Base-by-base conservation (phyloP, 164 flowering plant species). In the Akebia trifoliata region DNA sequence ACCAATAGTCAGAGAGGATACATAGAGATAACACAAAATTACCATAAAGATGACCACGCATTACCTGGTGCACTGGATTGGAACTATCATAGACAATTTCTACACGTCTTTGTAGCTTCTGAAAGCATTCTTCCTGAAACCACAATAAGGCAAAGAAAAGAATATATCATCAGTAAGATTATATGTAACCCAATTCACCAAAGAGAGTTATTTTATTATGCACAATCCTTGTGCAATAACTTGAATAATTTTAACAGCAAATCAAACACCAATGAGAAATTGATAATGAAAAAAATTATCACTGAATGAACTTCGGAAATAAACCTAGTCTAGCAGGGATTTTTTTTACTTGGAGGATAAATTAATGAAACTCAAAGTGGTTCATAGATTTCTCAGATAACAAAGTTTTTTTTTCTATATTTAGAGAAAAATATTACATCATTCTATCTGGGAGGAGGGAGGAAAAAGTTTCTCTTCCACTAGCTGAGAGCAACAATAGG, bases 1-100 rank as follows among this genome's bases (percentile, higher is more conserved):
- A n/a, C n/a, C n/a, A n/a, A n/a, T n/a, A 20, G 48, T 22, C 47
- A 44, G 8, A 44, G 12, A 21, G 47, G 8, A 18, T 26, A 18
- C 47, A 24, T 18, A 43, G 26, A 44, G 12, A 44, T 28, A 44
- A 44, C n/a, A n/a, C n/a, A n/a, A n/a, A n/a, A n/a, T n/a, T n/a
- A n/a, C n/a, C n/a, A n/a, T n/a, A n/a, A 21, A 44, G 8, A 44
- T 6, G 2, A 62, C 46, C 38, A 35, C 39, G 63, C 10, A 21
- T 6, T 71, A 94, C 99, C 97, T 82, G 99, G 62, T 94, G 97
- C 36, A 86, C 91, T 43, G 74, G 80, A 51, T 70, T 69, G 44
- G 86, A 83, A 80, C 90, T 77, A 69, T 94, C 95, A 78, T 94
- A 90, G 31, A 81, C 32, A 72, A 86, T 78, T 67, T 90, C 96